Evolutionary conservation across 371 early-diverging fungal species (phyloP), one percentile per base, ranked within the genome.

Genomic region (Mucor plumbeus): DNA sequence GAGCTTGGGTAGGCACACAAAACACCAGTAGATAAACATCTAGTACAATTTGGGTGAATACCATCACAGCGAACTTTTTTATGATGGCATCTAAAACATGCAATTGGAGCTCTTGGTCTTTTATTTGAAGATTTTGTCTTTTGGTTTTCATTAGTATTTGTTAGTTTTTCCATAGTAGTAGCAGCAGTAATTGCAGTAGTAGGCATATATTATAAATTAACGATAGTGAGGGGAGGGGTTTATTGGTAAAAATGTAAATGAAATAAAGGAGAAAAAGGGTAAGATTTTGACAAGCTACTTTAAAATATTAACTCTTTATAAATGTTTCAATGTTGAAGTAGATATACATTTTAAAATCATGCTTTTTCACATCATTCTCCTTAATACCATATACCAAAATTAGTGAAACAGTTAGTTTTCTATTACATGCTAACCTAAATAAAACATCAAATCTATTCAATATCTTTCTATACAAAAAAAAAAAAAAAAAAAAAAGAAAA

Each of bases 11-110:
- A 81, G 17, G 82, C 79, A 36, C 82, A 81, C 7, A 79, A 44
- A 4, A 79, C 71, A 34, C 79, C 79, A 8, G 77, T 79, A 14
- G 75, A 67, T 7, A 74, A 50, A 41, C 82, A 81, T 56, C 82
- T 64, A 50, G 76, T 74, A 61, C 82, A 81, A 33, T 79, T 81
- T 13, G 82, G 82, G 53, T 74, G 79, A 13, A 61, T 61, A 11
- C 82, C 82, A 61, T 81, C 79, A 54, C 82, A 81, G 15, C 82
- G 82, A 2, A 81, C 81, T 61, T 77, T 77, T 67, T 77, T 77
- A 39, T 74, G 74, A 63, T 77, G 77, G 41, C 76, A 76, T 44
- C 76, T 61, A 15, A 70, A 70, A 26, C 76, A 76, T 5, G 76
- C 76, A 58, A 76, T 73, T 13, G 76, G 76, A 6, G 76, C 76